A percentile compares a stretch with the other conserved stretches of the same genome.
Evolutionary conservation across 108 stramenopile species (phyloP).

Genomic region (Cyclostephanos invisitatus): DNA sequence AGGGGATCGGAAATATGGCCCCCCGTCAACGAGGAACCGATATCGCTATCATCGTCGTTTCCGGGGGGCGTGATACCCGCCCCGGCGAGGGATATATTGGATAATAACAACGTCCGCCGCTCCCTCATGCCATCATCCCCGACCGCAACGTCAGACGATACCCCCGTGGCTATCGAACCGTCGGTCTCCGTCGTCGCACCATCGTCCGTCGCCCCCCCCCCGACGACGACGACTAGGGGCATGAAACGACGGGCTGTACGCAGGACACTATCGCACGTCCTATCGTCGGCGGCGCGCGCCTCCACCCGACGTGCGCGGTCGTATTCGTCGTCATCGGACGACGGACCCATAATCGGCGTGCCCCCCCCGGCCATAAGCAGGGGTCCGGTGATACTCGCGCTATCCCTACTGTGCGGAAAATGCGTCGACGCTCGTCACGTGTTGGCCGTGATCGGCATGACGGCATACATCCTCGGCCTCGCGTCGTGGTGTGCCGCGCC

Average conservation of each 20-base stretch:
- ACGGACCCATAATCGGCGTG: neutral
- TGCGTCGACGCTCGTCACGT: conserved; percentile 47
- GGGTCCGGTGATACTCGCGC: conserved; percentile 44
- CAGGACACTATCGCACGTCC: conserved; percentile 23
- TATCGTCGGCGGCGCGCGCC: conserved; percentile 24
- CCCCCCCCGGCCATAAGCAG: conserved; percentile 36
- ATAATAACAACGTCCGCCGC: neutral
- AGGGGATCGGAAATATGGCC: conserved; percentile 82
- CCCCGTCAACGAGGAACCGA: conserved; percentile 60
- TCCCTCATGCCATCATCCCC: neutral
- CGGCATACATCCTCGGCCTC: conserved; percentile 33
- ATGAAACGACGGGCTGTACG: conserved; percentile 23
- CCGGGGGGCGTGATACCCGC: conserved; percentile 63
- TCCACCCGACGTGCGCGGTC: conserved; percentile 18
- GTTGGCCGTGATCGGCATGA: conserved; percentile 32
- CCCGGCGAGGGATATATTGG: conserved; percentile 14
- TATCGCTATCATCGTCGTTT: conserved; percentile 60
- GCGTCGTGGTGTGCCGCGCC: conserved; percentile 39
- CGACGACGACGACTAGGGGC: conserved; percentile 27
- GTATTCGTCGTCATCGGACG: neutral
- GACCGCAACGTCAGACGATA: conserved; percentile 3
- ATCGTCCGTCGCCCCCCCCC: conserved; percentile 2
- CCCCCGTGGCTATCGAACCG: conserved; percentile 26
- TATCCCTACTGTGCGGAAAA: conserved; percentile 35
- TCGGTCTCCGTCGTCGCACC: conserved; percentile 25